Base-by-base conservation (phyloP, 257 asterid species). In the Ajuga chamaepitys region DNA sequence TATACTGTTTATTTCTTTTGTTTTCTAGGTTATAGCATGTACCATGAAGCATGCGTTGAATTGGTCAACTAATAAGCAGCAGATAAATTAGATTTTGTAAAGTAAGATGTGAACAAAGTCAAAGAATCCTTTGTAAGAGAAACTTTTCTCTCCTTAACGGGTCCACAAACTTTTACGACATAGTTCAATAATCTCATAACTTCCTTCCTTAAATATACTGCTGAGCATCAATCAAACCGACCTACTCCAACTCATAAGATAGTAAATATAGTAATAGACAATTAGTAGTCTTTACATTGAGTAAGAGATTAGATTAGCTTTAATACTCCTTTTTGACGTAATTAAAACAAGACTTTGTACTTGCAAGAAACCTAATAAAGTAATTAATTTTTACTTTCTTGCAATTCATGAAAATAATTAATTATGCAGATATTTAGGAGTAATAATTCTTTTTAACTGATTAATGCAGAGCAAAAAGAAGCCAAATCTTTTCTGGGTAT, bases 401-500 rank as follows among this genome's bases (percentile, higher is more conserved):
- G 62, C 7, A 42, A 34, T 48, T 50, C 35, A 22, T 45, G 9
- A 25, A 68, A 58, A 32, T 34, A 67, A 53, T 34, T 34, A 40
- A n/a, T n/a, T 40, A 40, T 38, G 3, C 3, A 32, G 25, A 9
- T 45, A 12, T 8, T 2, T 48, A 20, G 14, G 18, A 18, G 13
- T 4, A 22, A 11, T 9, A 35, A 21, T n/a, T 59, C 13, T 17
- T 21, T 53, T 10, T 2, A n/a, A 20, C 13, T 57, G 22, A 30
- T 5, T 9, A 17, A 13, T 81, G 82, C 87, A 94, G 99, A 94
- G 99, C 81, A 87, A 94, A 59, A 89, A 67, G 76, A 86, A 66
- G 44, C 80, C 96, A 32, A 84, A 61, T 10, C 71, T 88, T 9
- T 94, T 94, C 69, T 94, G 99, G 99, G 71, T 94, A 72, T 89